Conservation (phyloP, 1,284 basidiomycete species). For the Malassezia cuniculi region DNA sequence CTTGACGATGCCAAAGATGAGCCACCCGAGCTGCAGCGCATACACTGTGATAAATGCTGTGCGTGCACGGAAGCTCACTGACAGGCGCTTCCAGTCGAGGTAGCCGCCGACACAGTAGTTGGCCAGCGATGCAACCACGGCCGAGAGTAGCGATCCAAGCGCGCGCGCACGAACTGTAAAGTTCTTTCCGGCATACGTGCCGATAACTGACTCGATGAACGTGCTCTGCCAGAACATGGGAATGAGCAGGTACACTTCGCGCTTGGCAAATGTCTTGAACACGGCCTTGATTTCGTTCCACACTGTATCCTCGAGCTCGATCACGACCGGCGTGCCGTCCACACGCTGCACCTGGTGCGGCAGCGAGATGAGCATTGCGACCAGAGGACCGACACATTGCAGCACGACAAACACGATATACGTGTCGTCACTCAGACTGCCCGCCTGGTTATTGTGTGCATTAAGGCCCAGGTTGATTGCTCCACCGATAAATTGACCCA, state of each 20-base stretch:
- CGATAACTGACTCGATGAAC: slow-evolving; percentile 34
- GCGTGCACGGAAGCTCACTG: slow-evolving; percentile 31
- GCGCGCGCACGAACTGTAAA: slow-evolving; percentile 35
- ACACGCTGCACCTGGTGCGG: slow-evolving; percentile 45
- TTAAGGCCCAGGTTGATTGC: slow-evolving; percentile 46
- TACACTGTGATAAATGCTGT: slow-evolving; percentile 28
- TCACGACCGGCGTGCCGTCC: slow-evolving; percentile 41
- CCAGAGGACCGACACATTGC: slow-evolving; percentile 39
- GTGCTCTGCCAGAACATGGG: slow-evolving; percentile 32
- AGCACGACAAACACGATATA: slow-evolving; percentile 47
- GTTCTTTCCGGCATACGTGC: slow-evolving; percentile 38
- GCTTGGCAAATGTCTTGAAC: slow-evolving; percentile 19
- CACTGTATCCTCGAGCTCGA: slow-evolving; percentile 28
- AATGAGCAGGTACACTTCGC: slow-evolving; percentile 28
- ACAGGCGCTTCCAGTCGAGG: slow-evolving; percentile 35
- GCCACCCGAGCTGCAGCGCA: slow-evolving; percentile 25
- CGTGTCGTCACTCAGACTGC: slow-evolving; percentile 31
- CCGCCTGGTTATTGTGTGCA: slow-evolving; percentile 26
- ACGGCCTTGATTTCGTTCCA: slow-evolving; percentile 32
- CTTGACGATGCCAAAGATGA: slow-evolving; percentile 44
- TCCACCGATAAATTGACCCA: slow-evolving; percentile 42
- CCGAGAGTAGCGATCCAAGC: slow-evolving; percentile 44
- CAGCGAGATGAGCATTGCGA: slow-evolving; percentile 36
- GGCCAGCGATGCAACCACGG: slow-evolving; percentile 32
- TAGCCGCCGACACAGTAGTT: slow-evolving; percentile 43